Conservation (phyloP, 2,329 filamentous ascomycete genomes). For the Monosporascus sp. region DNA sequence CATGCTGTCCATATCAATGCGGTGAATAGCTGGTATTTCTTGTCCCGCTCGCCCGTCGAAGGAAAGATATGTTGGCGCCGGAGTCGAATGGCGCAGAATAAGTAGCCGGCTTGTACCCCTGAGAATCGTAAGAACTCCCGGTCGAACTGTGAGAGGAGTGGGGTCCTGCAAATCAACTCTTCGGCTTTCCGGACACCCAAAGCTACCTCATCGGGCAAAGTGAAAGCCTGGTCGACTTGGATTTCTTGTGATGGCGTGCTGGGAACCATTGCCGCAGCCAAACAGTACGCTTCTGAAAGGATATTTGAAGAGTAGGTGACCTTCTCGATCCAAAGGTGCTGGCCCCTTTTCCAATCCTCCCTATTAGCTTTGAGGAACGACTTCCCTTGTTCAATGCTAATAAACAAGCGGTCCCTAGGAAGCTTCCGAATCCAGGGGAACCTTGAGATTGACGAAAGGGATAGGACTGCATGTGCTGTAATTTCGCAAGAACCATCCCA, state of each 20-base stretch:
- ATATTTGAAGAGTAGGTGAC: not conserved
- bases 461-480: conserved; percentile 3
- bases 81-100: not conserved
- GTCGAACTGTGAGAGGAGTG: not conserved
- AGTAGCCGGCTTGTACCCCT: not conserved
- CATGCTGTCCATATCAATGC: not conserved
- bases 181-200: not conserved
- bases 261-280: not conserved
- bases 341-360: not conserved
- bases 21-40: not conserved
- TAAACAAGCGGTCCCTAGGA: not conserved
- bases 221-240: not conserved
- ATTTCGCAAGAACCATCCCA: conserved; percentile 5
- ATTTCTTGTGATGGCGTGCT: not conserved
- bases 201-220: not conserved
- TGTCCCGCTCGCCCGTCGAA: not conserved
- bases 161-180: not conserved
- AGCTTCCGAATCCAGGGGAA: conserved; percentile 1
- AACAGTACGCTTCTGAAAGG: conserved; percentile 1
- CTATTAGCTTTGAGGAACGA: not conserved
- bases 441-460: not conserved
- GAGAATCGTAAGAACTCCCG: not conserved
- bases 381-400: not conserved
- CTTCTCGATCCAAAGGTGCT: conserved; percentile 2
- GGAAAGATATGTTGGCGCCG: not conserved